Conservation (phyloP, 352 stramenopile species). For the Albugo candida region DNA sequence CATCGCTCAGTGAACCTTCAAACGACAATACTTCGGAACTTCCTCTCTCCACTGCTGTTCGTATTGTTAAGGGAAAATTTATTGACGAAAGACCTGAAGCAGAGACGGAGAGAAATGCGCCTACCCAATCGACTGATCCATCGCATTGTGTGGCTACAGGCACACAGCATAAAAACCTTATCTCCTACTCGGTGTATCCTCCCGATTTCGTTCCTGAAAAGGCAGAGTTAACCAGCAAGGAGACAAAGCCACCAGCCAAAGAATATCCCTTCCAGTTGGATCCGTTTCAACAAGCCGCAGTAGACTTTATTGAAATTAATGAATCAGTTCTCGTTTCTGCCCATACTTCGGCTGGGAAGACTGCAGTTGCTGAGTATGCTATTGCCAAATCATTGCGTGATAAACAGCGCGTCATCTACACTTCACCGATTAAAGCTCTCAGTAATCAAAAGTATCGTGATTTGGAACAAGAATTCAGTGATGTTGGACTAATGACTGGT, state of each 20-base stretch:
- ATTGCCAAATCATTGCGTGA: slow-evolving; percentile 92
- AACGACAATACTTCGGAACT: too few relatives aligned
- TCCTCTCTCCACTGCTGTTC: too few relatives aligned
- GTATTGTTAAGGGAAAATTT: slow-evolving; percentile 50
- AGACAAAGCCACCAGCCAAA: slow-evolving; percentile 81
- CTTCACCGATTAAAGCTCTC: slow-evolving; percentile 98
- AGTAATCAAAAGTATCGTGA: slow-evolving; percentile 99
- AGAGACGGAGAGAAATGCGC: slow-evolving; percentile 11
- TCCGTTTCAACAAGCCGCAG: slow-evolving; percentile 94
- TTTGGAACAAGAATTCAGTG: slow-evolving; percentile 82
- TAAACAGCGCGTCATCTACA: slow-evolving; percentile 95
- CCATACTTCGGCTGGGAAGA: slow-evolving; percentile 97
- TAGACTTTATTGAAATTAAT: slow-evolving; percentile 91
- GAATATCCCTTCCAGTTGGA: slow-evolving; percentile 96
- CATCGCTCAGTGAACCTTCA: too few relatives aligned
- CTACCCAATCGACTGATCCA: slow-evolving; percentile 22
- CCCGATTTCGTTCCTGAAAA: slow-evolving; percentile 33
- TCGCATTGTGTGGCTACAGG: slow-evolving; percentile 64
- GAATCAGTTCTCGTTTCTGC: slow-evolving; percentile 98
- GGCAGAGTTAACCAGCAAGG: slow-evolving; percentile 15
- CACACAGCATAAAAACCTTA: slow-evolving; percentile 90
- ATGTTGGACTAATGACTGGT: slow-evolving; percentile 99
- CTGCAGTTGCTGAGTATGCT: slow-evolving; percentile 95
- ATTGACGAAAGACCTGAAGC: slow-evolving; percentile 43
- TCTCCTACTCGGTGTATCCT: slow-evolving; percentile 87